Evolutionary conservation across 2,329 filamentous ascomycete species (phyloP).

Genomic region (Trichoderma atrobrunneum): DNA sequence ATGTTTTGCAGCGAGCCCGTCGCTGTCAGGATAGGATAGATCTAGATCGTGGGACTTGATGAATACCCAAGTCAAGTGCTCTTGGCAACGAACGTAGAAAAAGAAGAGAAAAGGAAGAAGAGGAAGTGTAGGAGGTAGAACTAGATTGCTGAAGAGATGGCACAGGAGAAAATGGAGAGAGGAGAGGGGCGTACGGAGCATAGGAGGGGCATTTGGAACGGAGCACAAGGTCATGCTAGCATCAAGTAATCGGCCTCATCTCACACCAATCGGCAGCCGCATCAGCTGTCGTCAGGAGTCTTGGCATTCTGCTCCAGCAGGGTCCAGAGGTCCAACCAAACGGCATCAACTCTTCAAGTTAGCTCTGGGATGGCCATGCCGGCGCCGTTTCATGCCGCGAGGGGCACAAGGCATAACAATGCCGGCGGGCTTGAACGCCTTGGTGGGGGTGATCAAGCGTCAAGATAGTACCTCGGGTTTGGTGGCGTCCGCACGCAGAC

Average conservation of each 20-base stretch:
- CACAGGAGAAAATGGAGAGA: background rate
- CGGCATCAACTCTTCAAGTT: background rate
- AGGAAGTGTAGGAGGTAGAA: background rate
- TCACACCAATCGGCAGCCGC: slow-evolving; percentile 1
- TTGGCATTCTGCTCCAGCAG: slow-evolving; percentile 3
- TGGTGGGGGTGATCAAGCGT: background rate
- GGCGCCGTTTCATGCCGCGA: slow-evolving; percentile 12
- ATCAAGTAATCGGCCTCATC: background rate
- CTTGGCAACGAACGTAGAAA: background rate
- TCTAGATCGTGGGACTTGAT: background rate
- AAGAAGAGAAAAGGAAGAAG: background rate
- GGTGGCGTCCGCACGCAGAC: background rate
- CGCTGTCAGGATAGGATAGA: background rate
- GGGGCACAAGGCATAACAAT: background rate
- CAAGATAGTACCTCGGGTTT: background rate
- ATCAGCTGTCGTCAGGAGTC: slow-evolving; percentile 14
- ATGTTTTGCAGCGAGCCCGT: background rate
- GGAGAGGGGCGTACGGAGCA: slow-evolving; percentile 2
- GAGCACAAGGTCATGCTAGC: background rate
- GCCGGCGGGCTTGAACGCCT: slow-evolving; percentile 1
- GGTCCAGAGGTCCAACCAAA: background rate
- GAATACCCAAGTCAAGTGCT: background rate
- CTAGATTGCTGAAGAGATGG: background rate
- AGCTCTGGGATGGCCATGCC: slow-evolving; percentile 17
- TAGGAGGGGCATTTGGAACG: slow-evolving; percentile 5